Evolutionary conservation across 1,284 basidiomycete species (phyloP).

Genomic region (Inonotus hispidus): DNA sequence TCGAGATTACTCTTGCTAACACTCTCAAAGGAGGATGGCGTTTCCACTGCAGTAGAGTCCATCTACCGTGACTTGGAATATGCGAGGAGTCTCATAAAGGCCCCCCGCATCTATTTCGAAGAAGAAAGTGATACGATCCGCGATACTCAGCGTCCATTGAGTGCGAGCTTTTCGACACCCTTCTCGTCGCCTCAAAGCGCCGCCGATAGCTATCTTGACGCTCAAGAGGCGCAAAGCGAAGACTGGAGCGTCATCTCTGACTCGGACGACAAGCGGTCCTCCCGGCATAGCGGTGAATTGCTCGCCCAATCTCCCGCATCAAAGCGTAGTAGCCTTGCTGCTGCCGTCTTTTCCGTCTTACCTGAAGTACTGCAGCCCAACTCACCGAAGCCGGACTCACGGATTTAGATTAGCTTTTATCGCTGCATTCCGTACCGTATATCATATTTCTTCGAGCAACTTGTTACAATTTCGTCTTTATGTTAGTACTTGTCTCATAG

Average conservation of each 20-base stretch:
- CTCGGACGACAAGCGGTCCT: conserved; percentile 52
- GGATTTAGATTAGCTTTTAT: conserved; percentile 2
- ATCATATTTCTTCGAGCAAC: neutral
- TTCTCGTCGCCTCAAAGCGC: conserved; percentile 37
- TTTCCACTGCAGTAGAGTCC: conserved; percentile 81
- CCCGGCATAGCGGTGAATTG: conserved; percentile 42
- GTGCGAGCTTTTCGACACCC: conserved; percentile 27
- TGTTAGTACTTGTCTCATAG: neutral
- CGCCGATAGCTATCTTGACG: conserved; percentile 50
- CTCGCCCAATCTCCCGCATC: conserved; percentile 29
- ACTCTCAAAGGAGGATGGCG: conserved; percentile 73
- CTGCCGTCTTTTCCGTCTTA: conserved; percentile 17
- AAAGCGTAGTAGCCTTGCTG: conserved; percentile 55
- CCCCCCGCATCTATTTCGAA: conserved; percentile 29
- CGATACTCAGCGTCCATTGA: conserved; percentile 27
- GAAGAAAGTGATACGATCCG: conserved; percentile 36
- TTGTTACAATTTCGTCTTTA: neutral
- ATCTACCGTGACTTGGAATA: conserved; percentile 93
- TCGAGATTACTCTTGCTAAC: conserved; percentile 1
- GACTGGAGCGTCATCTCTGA: conserved; percentile 83
- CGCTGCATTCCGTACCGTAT: neutral
- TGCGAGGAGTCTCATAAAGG: conserved; percentile 74
- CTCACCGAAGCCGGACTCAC: conserved; percentile 8
- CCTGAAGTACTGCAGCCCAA: conserved; percentile 12
- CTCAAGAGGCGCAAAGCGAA: conserved; percentile 52